phyloP scores from a whole-genome alignment of 2,329 filamentous ascomycete species.

The Cercospora canescens region DNA sequence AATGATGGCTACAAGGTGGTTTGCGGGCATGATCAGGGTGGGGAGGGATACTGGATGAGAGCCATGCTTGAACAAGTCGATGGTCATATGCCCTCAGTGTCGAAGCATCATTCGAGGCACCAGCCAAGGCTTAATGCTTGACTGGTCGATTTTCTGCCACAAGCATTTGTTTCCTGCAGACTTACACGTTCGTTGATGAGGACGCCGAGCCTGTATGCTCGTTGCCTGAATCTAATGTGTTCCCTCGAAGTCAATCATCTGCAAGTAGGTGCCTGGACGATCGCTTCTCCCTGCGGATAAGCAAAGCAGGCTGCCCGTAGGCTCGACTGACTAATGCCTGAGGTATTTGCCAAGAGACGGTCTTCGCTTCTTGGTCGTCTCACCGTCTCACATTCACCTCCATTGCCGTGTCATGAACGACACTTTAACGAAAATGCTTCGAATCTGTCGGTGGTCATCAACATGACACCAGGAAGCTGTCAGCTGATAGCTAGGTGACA shows the following conservation, averaged over 20 bases:
- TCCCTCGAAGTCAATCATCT: neutral
- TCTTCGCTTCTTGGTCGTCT: neutral
- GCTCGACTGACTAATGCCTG: neutral
- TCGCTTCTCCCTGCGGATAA: neutral
- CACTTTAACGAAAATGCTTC: neutral
- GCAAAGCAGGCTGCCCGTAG: neutral
- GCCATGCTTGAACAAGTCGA: too few species aligned
- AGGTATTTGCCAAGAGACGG: neutral
- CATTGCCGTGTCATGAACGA: neutral
- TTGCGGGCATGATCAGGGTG: too few species aligned
- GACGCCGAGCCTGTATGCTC: neutral
- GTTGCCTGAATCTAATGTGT: neutral
- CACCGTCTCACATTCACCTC: neutral
- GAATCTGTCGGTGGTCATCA: neutral
- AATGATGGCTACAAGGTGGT: constrained; percentile 3
- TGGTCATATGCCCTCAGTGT: too few species aligned
- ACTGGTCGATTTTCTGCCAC: neutral
- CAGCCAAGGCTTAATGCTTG: neutral
- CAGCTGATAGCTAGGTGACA: neutral
- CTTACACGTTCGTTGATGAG: neutral
- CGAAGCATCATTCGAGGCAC: too few species aligned
- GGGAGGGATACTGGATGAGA: neutral
- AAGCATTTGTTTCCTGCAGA: neutral
- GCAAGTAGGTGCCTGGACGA: neutral
- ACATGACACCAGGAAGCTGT: neutral